Evolutionary conservation across 495 filamentous ascomycete species (phyloP), one percentile per base, ranked within the genome.

Genomic region (Rhypophila decipiens): DNA sequence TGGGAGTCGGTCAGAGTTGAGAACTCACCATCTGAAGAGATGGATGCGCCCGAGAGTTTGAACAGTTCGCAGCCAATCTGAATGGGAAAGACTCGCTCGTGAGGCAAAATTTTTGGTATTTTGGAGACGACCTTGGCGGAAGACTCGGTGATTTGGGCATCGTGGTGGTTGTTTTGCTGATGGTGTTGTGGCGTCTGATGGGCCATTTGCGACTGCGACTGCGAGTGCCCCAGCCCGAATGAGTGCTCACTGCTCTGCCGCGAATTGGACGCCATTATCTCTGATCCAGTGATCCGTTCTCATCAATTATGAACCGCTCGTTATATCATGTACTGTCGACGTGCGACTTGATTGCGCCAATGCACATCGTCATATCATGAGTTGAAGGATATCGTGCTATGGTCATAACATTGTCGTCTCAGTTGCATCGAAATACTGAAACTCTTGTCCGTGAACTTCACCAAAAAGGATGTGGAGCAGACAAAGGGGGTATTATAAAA

Each of bases 31-130:
- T 97, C 91, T 42, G 90, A 95, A 38, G 88, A 90, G 51, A 97
- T 79, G 39, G 88, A 95, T 15, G 91, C 91, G n/a, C 91, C 91
- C 0, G 90, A 96, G 34, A 97, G 76, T 58, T 87, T 84, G 66
- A 96, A 97, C 36, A 96, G 67, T 67, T 95, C 85, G 8, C 84
- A 86, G 29, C 91, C 91, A 49, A 97, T 91, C 70, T 97, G 91
- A 47, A 97, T 91, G 3, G 91, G 83, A 61, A 96, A 97, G 2
- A 95, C 79, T 37, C 75, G 78, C 65, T 82, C 79, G 56, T 82
- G 79, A 0, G 79, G 79, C 20, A 83, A 63, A 42, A 82, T 77
- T 27, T 66, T 70, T 18, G 79, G 79, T 10, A 83, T 83, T 39
- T 71, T 66, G 48, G 61, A 56, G 39, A 70, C 44, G 35, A 55